These are phyloP conservation scores for Neurospora cerealis DNA, from an alignment of 495 filamentous ascomycete species.

Conservation along the genomic window DNA sequence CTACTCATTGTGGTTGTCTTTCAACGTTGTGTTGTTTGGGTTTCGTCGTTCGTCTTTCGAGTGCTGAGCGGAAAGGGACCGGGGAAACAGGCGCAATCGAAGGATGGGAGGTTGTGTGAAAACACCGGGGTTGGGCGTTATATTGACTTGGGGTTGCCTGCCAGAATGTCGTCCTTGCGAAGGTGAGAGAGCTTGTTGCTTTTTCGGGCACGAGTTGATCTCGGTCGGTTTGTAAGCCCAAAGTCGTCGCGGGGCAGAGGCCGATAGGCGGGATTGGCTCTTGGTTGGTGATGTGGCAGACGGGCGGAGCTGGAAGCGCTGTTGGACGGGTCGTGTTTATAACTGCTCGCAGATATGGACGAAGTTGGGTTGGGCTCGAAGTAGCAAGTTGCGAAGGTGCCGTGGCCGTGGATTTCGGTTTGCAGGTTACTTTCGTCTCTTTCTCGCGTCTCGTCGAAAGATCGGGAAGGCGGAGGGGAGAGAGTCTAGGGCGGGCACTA, in stretches of 20 bases:
- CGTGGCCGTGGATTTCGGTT: not conserved
- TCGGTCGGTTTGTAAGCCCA: not conserved
- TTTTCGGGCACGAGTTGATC: not conserved
- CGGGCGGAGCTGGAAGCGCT: not conserved
- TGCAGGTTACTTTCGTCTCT: not conserved
- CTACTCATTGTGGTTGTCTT: not conserved
- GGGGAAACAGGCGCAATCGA: not conserved
- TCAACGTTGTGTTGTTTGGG: not conserved
- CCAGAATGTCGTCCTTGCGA: not conserved
- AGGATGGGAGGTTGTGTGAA: not conserved
- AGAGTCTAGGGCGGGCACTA: conserved; percentile 2
- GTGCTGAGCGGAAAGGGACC: not conserved
- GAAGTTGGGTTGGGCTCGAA: not conserved
- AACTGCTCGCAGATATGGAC: not conserved
- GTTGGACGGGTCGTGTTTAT: not conserved
- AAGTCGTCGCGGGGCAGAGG: not conserved
- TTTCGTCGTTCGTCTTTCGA: not conserved
- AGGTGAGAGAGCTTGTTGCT: not conserved
- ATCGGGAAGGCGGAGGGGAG: not conserved
- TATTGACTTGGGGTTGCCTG: not conserved
- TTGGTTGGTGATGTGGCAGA: not conserved
- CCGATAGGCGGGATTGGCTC: not conserved
- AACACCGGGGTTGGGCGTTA: not conserved
- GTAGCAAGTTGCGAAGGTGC: not conserved
- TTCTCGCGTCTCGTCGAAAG: not conserved